Evolutionary conservation across 2,329 filamentous ascomycete species (phyloP).

Genomic region (Talaromyces sp.): DNA sequence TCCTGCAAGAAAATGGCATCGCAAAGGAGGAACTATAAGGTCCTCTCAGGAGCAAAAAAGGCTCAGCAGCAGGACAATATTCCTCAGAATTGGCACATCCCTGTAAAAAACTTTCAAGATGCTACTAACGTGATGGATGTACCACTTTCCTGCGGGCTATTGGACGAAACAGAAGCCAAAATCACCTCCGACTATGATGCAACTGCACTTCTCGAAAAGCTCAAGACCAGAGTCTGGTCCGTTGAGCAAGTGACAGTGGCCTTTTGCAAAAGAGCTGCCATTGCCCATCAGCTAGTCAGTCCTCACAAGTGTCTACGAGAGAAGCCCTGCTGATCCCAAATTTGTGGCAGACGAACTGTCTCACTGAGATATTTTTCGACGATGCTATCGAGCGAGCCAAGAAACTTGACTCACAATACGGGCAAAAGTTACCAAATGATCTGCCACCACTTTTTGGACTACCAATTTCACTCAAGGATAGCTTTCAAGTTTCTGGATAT

Average conservation of each 20-base stretch:
- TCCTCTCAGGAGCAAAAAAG: conserved; percentile 3
- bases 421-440: background rate
- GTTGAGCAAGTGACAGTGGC: conserved; percentile 39
- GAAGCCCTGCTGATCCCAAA: background rate
- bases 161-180: conserved; percentile 7
- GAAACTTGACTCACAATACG: conserved; percentile 5
- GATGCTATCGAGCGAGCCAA: conserved; percentile 37
- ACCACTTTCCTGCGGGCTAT: conserved; percentile 12
- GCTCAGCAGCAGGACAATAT: conserved; percentile 1
- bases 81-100: background rate
- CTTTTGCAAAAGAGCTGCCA: conserved; percentile 33
- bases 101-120: background rate
- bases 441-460: conserved; percentile 38
- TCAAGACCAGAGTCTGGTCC: background rate
- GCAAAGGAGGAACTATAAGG: background rate
- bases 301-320: background rate
- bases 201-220: conserved; percentile 5
- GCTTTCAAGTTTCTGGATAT: conserved; percentile 39
- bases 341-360: conserved; percentile 22
- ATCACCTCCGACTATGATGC: conserved; percentile 13
- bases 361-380: conserved; percentile 39
- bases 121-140: conserved; percentile 9
- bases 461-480: conserved; percentile 39
- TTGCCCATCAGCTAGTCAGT: conserved; percentile 25
- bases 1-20: background rate